Conservation (phyloP, 306 rosid genomes). For the Ochetophila trinervis region DNA sequence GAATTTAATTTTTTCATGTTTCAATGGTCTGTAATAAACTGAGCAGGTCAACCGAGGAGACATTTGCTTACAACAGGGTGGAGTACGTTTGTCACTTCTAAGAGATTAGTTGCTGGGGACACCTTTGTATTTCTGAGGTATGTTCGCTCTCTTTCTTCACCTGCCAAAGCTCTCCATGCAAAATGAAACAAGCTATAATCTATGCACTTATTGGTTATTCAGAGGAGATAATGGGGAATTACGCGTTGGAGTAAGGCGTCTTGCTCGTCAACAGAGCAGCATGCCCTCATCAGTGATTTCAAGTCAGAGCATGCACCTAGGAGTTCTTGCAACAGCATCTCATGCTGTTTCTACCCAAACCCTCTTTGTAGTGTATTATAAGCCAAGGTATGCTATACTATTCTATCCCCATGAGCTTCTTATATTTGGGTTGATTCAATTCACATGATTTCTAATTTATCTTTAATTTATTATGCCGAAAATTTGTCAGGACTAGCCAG, state of each 20-base stretch:
- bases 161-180: no score
- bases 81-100: slow-evolving; percentile 96
- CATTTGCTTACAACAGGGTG: slow-evolving; percentile 97
- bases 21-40: slow-evolving; percentile 15
- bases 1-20: slow-evolving; percentile 6
- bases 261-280: slow-evolving; percentile 71
- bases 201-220: slow-evolving; percentile 23
- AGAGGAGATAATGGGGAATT: slow-evolving; percentile 79
- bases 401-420: slow-evolving; percentile 5
- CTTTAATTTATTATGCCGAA: slow-evolving; percentile 19
- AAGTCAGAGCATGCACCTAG: slow-evolving; percentile 93
- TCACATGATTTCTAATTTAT: slow-evolving; percentile 6
- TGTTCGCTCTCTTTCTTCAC: neutral
- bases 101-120: slow-evolving; percentile 88
- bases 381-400: slow-evolving; percentile 63
- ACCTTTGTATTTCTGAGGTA: slow-evolving; percentile 87
- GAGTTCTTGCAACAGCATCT: slow-evolving; percentile 96
- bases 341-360: slow-evolving; percentile 86
- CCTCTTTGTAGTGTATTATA: slow-evolving; percentile 71
- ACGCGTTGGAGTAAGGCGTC: slow-evolving; percentile 87
- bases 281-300: slow-evolving; percentile 94
- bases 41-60: slow-evolving; percentile 90
- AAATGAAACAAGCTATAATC: slow-evolving; percentile 15
- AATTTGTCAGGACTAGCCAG: slow-evolving; percentile 61
- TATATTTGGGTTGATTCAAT: neutral